Evolutionary conservation across 2,329 filamentous ascomycete genomes (phyloP), one percentile per base, ranked within the genome.

Genomic region (Pseudogymnoascus sp.): DNA sequence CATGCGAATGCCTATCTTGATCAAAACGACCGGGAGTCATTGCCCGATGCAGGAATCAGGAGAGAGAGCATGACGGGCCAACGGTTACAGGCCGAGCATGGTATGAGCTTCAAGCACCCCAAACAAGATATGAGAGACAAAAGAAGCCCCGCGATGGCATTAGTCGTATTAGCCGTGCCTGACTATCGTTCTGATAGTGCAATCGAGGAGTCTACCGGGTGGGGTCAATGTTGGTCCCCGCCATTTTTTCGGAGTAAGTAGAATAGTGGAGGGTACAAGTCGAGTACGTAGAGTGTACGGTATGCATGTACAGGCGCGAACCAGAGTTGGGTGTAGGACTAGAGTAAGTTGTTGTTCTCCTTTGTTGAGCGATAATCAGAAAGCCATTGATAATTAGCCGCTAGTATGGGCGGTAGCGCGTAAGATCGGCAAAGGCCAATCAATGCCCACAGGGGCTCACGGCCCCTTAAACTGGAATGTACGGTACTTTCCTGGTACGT

Each of bases 71-170:
- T 51, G 44, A 51, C 44, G 44, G 44, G 44, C 27, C 44, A 51
- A 51, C 44, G 44, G 44, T 51, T 51, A 51, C 25, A 51, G 44
- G 44, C 44, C 44, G 44, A 51, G 13, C 44, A 51, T 51, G 42
- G 44, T 9, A 31, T 15, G 13, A 51, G 25, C 25, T 25, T 31
- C 1, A 1, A 51, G 13, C 27, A 12, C 44, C 44, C 44, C 13
- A 3, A 51, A 15, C n/a, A 12, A 31, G 44, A 31, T 7, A 51
- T 51, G 44, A 51, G 31, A 31, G 44, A 51, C 44, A 51, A 31
- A 31, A 51, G 4, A n/a, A 48, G 42, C 44, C 44, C 27, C 13
- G 44, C n/a, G 44, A n/a, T 51, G 8, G n/a, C 44, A 44, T 25
- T 44, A 44, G 21, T 44, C 41, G 41, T 44, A 10, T 17, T 31